Base-by-base conservation (phyloP, 495 filamentous ascomycete species). In the Talaromyces adpressus region DNA sequence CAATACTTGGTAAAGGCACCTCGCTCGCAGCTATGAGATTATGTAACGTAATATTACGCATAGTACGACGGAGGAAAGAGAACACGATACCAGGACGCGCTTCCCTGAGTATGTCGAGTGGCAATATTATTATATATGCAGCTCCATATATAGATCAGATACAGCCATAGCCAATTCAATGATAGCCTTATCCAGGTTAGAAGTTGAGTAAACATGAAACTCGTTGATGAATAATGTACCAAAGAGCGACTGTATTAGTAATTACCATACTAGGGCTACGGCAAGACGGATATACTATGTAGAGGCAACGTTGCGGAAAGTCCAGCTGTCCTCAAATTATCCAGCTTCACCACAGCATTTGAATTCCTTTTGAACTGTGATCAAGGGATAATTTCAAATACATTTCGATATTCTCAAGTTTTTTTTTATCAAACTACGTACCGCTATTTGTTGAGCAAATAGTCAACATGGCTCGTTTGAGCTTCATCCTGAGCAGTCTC, bases 381-480 rank as follows among this genome's bases (percentile, higher is more conserved):
- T 20, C 45, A n/a, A n/a, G n/a, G n/a, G n/a, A n/a, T n/a, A 47
- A 6, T 4, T 6, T 52, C 47, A 23, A 36, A 53, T 9, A 25
- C 49, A 53, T 22, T 25, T 22, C 4, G 27, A 27, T 27, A 27
- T 27, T 22, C 23, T 51, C 1, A 41, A 41, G 36, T 41, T 25
- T 0, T 3, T 25, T 56, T n/a, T 56, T 16, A 9, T 25, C 20
- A 54, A 27, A 14, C 0, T 16, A 23, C 51, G 5, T 14, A 56
- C 12, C 30, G 45, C 45, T 56, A 54, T 27, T 56, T 14, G 52
- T 56, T 29, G 58, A 60, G 4, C 39, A 32, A 29, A 29, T 29
- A 60, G 32, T 29, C 51, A 79, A 57, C 51, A 84, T 82, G 80
- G 75, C 73, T 74, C 77, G 79, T 57, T 69, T 82, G 64, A 79